Base-by-base conservation (phyloP, 352 stramenopile genomes). In the Phytophthora macrochlamydospora region DNA sequence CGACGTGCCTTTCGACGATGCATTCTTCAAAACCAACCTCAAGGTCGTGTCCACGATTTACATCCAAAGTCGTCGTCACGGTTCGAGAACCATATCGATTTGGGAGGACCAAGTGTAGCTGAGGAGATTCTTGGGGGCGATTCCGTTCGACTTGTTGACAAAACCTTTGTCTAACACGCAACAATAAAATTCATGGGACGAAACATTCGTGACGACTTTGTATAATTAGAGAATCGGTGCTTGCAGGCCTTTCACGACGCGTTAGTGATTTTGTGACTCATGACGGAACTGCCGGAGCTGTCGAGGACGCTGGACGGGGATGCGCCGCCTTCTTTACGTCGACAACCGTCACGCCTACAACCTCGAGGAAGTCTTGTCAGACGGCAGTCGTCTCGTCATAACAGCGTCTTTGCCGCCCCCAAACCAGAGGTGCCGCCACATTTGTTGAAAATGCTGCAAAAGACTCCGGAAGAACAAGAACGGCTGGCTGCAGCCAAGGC, bases 371-470 rank as follows among this genome's bases (percentile, higher is more conserved):
- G 37, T 18, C 66, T 30, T 24, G 44, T 31, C 30, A 54, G 33
- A 7, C 57, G 50, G 40, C 14, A 52, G 14, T 66, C 66, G 43
- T 28, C 29, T 7, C 65, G 32, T 8, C 54, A 55, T 54, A 55
- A 55, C 14, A 69, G 38, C 54, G 0, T 67, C 1, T 51, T 66
- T 12, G 31, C 14, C 12, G 42, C 51, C 11, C 4, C 38, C 12
- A 78, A 73, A 12, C 58, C 70, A 7, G 79, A 90, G 29, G 53
- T 81, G 0, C 82, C 82, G 3, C 60, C 69, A 38, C 79, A 87
- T 61, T 67, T 91, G 35, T 56, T 83, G 35, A 91, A 91, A 48
- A 49, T 90, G 2, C 61, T 91, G 33, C 70, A 82, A 54, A 81
- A 87, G 60, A 79, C 78, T 3, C 50, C 76, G 4, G 80, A 88